Evolutionary conservation across 305 asterid species (phyloP), one percentile per base, ranked within the genome.

Genomic region (Ilex paraguariensis): DNA sequence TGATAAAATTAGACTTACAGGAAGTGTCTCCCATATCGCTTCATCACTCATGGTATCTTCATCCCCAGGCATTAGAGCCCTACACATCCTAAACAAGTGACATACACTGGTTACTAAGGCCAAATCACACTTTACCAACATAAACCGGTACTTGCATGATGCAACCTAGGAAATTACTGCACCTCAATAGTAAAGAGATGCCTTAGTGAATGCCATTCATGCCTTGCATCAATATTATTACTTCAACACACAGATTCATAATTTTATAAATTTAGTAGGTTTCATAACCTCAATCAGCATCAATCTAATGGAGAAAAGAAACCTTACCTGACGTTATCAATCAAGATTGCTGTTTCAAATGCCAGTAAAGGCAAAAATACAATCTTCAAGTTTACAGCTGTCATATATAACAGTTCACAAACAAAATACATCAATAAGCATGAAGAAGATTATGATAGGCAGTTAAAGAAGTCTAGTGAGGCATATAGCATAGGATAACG

Each of bases 11-110:
- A 49, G 66, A 84, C 90, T 83, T 87, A 91, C 96, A 9, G 98
- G 98, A 67, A 88, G 95, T 62, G 95, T 86, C 78, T 84, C 96
- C 97, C 95, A 90, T 69, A 90, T 84, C 54, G 97, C 99, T 74
- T 90, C 96, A 64, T 87, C 99, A 57, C 81, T 84, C 79, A 90
- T 80, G 69, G 69, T 84, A 55, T 93, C 97, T 0, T 93, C 97
- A 44, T 90, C 99, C 65, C 97, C 95, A 57, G 97, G 99, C 95
- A 93, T 84, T 72, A 90, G 79, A 66, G 97, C 84, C 76, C 91
- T 75, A 73, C 99, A 90, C 97, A 90, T 90, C 81, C 99, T 93
- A 74, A 16, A 67, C 60, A 78, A 56, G 45, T 70, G 31, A 70
- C 62, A 54, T 71, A 51, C 70, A 75, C 55, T 65, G 59, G 9